These are phyloP conservation scores for Penicillium lagena DNA, from an alignment of 495 filamentous ascomycete genomes.

Conservation along the genomic window DNA sequence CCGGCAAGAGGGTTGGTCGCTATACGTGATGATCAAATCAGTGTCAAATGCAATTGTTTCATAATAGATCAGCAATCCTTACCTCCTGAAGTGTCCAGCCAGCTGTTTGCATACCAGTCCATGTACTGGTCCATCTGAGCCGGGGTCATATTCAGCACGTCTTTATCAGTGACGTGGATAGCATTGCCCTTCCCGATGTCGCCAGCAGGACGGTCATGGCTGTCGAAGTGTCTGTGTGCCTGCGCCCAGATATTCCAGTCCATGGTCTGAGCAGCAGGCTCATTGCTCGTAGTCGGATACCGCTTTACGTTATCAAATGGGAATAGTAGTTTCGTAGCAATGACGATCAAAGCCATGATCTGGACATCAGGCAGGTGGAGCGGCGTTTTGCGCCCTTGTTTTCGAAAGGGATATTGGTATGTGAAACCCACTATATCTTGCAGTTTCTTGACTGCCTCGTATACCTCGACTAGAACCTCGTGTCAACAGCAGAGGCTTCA, in stretches of 20 bases:
- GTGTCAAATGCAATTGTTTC: too few species aligned
- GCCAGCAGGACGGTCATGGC: conserved; percentile 14
- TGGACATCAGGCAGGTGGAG: conserved; percentile 65
- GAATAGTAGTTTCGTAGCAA: conserved; percentile 72
- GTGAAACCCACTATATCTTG: conserved; percentile 47
- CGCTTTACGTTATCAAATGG: conserved; percentile 62
- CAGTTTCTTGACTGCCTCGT: conserved; percentile 53
- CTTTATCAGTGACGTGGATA: conserved; percentile 53
- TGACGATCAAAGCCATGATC: conserved; percentile 63
- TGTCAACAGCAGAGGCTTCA: conserved; percentile 7
- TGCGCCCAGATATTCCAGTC: conserved; percentile 69
- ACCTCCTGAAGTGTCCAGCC: conserved; percentile 36
- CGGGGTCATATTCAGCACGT: conserved; percentile 62
- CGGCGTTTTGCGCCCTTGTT: conserved; percentile 16
- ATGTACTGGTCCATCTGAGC: conserved; percentile 74
- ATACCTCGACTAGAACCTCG: conserved; percentile 56
- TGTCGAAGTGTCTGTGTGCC: conserved; percentile 40
- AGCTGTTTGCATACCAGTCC: conserved; percentile 81
- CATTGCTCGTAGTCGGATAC: conserved; percentile 46
- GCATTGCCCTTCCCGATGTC: conserved; percentile 31
- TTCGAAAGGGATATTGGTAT: conserved; percentile 47
- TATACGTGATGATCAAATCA: too few species aligned
- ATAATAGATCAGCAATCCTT: too few species aligned
- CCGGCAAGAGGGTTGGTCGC: conserved; percentile 32
- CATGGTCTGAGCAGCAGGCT: conserved; percentile 55